A percentile compares a stretch with the other conserved stretches of the same genome.
Evolutionary conservation across 352 stramenopile genomes (phyloP).

Genomic region (Globisporangium echinulatum): DNA sequence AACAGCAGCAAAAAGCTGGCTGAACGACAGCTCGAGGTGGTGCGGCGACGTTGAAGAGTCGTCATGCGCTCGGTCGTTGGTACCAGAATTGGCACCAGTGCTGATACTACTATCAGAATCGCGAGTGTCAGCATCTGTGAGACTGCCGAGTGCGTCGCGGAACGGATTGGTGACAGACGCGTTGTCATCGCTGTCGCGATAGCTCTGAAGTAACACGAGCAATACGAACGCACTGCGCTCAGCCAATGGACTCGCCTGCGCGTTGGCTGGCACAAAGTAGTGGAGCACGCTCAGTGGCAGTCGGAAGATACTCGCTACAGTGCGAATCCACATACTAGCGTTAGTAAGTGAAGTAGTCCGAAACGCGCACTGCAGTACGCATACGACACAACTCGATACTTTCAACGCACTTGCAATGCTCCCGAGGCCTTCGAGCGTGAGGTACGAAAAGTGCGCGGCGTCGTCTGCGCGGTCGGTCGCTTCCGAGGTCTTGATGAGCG

Average conservation of each 20-base stretch:
- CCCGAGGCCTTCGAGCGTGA: constrained; percentile 61
- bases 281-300: constrained; percentile 56
- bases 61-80: constrained; percentile 4
- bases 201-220: constrained; percentile 65
- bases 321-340: too few relatives aligned
- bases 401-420: constrained; percentile 44
- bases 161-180: constrained; percentile 50
- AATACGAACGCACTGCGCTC: constrained; percentile 66
- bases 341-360: too few relatives aligned
- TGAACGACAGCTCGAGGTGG: constrained; percentile 34
- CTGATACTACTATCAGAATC: not conserved
- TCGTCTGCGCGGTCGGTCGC: constrained; percentile 34
- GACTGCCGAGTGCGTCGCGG: constrained; percentile 35
- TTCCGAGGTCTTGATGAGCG: constrained; percentile 57
- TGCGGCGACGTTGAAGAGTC: constrained; percentile 8
- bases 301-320: constrained; percentile 49
- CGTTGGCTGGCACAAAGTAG: constrained; percentile 59
- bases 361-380: too few relatives aligned
- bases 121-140: constrained; percentile 25
- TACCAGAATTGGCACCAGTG: not conserved
- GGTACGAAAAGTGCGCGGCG: constrained; percentile 56
- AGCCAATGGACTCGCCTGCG: constrained; percentile 43
- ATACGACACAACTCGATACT: not conserved
- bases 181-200: constrained; percentile 26
- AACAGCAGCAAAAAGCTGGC: constrained; percentile 42